Base-by-base conservation (phyloP, 106 monocot species). In the Dendrobium catenatum region DNA sequence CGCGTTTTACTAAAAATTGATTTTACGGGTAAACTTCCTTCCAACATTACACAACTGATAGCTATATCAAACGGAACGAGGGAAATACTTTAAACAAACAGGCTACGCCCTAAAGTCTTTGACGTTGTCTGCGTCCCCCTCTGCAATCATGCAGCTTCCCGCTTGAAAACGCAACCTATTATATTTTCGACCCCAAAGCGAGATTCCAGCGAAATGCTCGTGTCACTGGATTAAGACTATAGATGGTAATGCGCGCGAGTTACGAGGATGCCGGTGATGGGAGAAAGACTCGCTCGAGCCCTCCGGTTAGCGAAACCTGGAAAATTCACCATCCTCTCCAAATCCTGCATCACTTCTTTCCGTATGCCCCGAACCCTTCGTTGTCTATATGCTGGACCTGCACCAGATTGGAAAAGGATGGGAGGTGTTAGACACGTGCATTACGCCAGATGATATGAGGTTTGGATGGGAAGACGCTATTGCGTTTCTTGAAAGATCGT, bases 381-480 rank as follows among this genome's bases (percentile, higher is more conserved):
- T 47, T 75, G 4, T 49, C 73, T 83, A 79, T 37, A 20, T 64
- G n/a, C 77, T 78, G 29, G 86, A 72, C 13, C 44, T 77, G 19
- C n/a, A n/a, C 54, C 54, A 82, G 87, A 80, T 83, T 89, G 74
- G 91, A 89, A 80, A 88, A 91, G 88, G 98, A 91, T 98, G 94
- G 98, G 98, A 98, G 82, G 93, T 98, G 67, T 89, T 98, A 2
- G 95, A 98, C 59, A 91, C 98, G 11, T 98, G 98, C 72, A 61
- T 98, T 75, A 95, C 75, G 95, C 98, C 6, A n/a, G 98, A 98
- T 55, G 98, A 98, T 72, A 95, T 98, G 98, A 85, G 88, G 83
- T 90, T 98, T n/a, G n/a, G 42, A 95, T 98, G 20, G 95, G 86
- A 6, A 86, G 86, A n/a, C 33, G 95, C 95, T 20, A 95, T 95